These are phyloP conservation scores for Neofusicoccum laricinum DNA, from an alignment of 2,329 filamentous ascomycete species.

Conservation along the genomic window DNA sequence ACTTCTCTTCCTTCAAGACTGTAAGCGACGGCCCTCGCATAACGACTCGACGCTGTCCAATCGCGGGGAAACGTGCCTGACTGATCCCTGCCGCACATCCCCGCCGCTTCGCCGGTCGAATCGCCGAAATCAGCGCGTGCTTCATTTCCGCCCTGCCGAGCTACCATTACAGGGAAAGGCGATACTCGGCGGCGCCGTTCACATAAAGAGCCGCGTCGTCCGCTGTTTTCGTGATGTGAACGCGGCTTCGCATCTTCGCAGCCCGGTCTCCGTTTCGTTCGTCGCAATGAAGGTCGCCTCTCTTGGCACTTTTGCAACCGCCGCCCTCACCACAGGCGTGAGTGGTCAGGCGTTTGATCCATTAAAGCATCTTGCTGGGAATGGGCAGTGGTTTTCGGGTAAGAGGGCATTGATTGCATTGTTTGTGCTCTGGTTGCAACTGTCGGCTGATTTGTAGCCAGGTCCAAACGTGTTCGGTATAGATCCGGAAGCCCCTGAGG, in stretches of 20 bases:
- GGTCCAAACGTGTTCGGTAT: conserved; percentile 58
- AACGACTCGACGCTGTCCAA: neutral
- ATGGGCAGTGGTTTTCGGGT: conserved; percentile 39
- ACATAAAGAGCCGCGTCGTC: conserved; percentile 2
- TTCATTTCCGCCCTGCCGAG: neutral
- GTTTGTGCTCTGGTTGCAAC: too few species aligned
- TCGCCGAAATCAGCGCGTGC: neutral
- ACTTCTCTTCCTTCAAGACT: too few species aligned
- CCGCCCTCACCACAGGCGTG: conserved; percentile 19
- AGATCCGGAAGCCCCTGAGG: conserved; percentile 52
- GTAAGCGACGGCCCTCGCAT: neutral
- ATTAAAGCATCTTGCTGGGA: conserved; percentile 38
- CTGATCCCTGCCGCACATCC: conserved; percentile 15
- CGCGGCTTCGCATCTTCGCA: too few species aligned
- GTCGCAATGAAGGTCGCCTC: neutral
- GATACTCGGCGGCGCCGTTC: neutral
- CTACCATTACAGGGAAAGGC: neutral
- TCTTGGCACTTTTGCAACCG: neutral
- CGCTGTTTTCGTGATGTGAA: too few species aligned
- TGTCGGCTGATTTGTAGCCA: conserved; percentile 21
- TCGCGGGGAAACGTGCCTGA: conserved; percentile 9
- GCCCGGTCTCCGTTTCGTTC: neutral
- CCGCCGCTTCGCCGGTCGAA: conserved; percentile 1
- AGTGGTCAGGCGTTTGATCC: conserved; percentile 26
- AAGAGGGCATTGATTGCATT: too few species aligned